Evolutionary conservation across 176 grass and related monocot species (phyloP).

Genomic region (Aegilops speltoides): DNA sequence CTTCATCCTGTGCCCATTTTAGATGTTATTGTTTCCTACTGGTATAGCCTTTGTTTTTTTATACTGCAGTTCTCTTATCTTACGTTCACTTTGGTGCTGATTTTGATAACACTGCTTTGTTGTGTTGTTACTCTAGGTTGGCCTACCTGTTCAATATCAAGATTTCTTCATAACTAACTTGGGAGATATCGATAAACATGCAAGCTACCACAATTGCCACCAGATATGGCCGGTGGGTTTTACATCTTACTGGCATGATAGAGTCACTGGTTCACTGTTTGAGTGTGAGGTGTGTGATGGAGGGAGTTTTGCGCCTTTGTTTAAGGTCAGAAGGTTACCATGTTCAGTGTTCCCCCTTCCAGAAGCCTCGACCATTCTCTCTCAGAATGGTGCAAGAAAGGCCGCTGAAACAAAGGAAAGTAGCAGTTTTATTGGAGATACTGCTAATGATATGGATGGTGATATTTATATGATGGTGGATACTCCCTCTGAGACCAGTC

Average conservation of each 20-base stretch:
- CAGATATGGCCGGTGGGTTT: conserved; percentile 94
- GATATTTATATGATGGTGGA: conserved; percentile 64
- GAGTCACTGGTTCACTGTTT: conserved; percentile 90
- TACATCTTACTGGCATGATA: conserved; percentile 92
- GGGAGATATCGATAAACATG: conserved; percentile 78
- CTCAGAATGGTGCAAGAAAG: conserved; percentile 49
- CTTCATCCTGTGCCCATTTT: conserved; percentile 3
- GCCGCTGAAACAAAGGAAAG: conserved; percentile 66
- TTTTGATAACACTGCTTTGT: conserved; percentile 30
- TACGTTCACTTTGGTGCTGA: conserved; percentile 32
- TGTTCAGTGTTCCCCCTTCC: conserved; percentile 78
- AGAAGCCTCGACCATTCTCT: conserved; percentile 69
- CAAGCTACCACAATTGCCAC: conserved; percentile 63
- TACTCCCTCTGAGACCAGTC: conserved; percentile 44
- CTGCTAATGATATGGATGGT: conserved; percentile 55
- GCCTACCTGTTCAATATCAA: conserved; percentile 75
- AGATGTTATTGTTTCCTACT: conserved; percentile 10
- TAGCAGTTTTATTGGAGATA: conserved; percentile 45
- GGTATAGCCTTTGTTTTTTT: conserved; percentile 13
- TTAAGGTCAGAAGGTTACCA: conserved; percentile 78
- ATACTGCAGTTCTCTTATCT: conserved; percentile 13
- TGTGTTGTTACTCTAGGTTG: conserved; percentile 59
- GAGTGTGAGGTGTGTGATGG: conserved; percentile 85
- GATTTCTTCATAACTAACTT: conserved; percentile 83
- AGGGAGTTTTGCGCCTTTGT: conserved; percentile 71